Percentiles rank a stretch among this genome's conserved stretches.
Evolutionary conservation across 345 rosid species (phyloP).

Genomic region (Melastoma malabathricum): DNA sequence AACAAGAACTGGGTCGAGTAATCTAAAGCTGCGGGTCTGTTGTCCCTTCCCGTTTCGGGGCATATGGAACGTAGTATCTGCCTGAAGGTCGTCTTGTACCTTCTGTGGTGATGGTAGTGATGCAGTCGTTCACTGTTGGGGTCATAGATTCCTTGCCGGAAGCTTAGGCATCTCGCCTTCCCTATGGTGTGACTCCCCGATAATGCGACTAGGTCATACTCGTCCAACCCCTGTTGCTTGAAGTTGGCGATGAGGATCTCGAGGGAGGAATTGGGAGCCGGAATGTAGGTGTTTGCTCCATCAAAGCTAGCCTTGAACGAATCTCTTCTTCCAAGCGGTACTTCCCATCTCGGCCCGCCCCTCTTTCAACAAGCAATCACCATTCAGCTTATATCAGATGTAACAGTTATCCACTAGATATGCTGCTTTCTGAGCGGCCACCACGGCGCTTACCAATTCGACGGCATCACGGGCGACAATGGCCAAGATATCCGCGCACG

Average conservation of each 20-base stretch:
- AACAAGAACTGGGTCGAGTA: constrained; percentile 36
- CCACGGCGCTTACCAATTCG: constrained; percentile 13
- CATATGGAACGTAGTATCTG: constrained; percentile 42
- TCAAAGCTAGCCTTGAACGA: constrained; percentile 52
- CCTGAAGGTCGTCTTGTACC: constrained; percentile 35
- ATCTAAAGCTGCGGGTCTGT: constrained; percentile 44
- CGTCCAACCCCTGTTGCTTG: constrained; percentile 47
- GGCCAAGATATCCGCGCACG: constrained; percentile 68
- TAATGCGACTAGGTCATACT: constrained; percentile 49
- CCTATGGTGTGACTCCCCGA: constrained; percentile 77
- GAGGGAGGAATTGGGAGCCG: constrained; percentile 64
- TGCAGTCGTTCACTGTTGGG: constrained; percentile 16
- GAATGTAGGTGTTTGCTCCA: constrained; percentile 57
- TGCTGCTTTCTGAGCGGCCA: background rate
- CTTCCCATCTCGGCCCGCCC: constrained; percentile 67
- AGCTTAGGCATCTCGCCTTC: constrained; percentile 59
- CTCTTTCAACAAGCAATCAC: constrained; percentile 22
- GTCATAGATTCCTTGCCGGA: constrained; percentile 41
- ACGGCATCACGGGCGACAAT: constrained; percentile 73
- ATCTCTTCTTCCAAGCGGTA: constrained; percentile 59
- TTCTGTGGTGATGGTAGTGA: constrained; percentile 36
- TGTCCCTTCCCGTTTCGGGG: constrained; percentile 33
- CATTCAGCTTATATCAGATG: background rate
- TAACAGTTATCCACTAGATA: background rate
- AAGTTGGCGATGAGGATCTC: constrained; percentile 46